A percentile compares a stretch with the other conserved stretches of the same genome.
These are phyloP conservation scores for Tremella mesenterica DNA, from an alignment of 768 basidiomycete species.

Conservation along the genomic window DNA sequence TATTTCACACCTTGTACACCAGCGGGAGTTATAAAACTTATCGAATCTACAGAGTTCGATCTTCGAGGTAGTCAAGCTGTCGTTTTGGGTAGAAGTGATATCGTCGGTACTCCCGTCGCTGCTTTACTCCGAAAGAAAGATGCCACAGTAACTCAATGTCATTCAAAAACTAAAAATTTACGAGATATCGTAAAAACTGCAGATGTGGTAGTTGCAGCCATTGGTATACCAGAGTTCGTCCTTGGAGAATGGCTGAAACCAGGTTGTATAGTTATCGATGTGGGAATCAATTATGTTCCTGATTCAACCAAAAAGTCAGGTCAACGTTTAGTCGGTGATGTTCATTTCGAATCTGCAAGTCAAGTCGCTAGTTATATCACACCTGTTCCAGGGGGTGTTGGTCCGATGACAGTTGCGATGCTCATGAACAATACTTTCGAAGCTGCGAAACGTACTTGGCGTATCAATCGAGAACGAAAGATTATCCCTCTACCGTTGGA, in stretches of 20 bases:
- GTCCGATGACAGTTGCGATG: slow-evolving; percentile 99
- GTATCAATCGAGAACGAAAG: slow-evolving; percentile 57
- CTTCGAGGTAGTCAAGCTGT: slow-evolving; percentile 75
- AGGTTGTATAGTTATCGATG: slow-evolving; percentile 91
- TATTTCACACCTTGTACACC: slow-evolving; percentile 94
- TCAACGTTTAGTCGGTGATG: slow-evolving; percentile 90
- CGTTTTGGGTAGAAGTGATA: slow-evolving; percentile 92
- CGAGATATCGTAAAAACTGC: slow-evolving; percentile 71
- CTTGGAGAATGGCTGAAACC: slow-evolving; percentile 92
- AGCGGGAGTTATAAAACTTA: slow-evolving; percentile 76
- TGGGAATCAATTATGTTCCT: slow-evolving; percentile 92
- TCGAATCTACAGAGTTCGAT: slow-evolving; percentile 73
- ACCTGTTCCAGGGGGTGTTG: slow-evolving; percentile 96
- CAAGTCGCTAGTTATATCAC: slow-evolving; percentile 81
- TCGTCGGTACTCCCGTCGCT: slow-evolving; percentile 91
- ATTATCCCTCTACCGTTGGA: slow-evolving; percentile 71
- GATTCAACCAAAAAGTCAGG: slow-evolving; percentile 90
- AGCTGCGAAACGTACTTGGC: slow-evolving; percentile 74
- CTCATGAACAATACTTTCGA: slow-evolving; percentile 89
- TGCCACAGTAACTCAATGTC: slow-evolving; percentile 96
- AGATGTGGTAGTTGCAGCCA: slow-evolving; percentile 93
- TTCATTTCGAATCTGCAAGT: slow-evolving; percentile 71
- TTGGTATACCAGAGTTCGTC: slow-evolving; percentile 81
- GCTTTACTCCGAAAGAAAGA: slow-evolving; percentile 81
- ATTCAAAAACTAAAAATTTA: slow-evolving; percentile 77